These are phyloP conservation scores for Rhodotorula sp. DNA, from an alignment of 1,284 basidiomycete genomes.

Conservation along the genomic window DNA sequence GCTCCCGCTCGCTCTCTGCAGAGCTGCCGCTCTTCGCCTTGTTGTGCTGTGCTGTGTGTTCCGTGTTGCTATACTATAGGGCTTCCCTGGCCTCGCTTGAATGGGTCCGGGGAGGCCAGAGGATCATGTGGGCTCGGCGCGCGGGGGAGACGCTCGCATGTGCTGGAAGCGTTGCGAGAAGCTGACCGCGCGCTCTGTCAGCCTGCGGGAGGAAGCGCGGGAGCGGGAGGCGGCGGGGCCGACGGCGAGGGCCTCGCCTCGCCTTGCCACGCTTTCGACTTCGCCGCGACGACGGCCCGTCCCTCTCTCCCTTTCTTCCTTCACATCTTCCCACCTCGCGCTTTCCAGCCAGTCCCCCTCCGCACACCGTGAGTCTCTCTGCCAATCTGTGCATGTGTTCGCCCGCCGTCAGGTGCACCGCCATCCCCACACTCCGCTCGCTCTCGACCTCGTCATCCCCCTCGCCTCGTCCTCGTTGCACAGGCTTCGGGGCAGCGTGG, in stretches of 20 bases:
- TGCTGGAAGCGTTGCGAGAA: too few species aligned
- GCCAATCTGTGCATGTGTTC: background rate
- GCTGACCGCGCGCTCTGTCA: too few species aligned
- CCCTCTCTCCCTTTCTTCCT: background rate
- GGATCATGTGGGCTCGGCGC: too few species aligned
- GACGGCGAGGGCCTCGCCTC: background rate
- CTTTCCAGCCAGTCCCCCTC: background rate
- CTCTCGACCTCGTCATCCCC: background rate
- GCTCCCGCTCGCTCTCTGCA: too few species aligned
- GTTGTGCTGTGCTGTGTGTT: background rate
- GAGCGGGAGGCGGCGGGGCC: background rate
- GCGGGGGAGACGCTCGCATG: too few species aligned
- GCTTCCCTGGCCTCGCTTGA: too few species aligned
- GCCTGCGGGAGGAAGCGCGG: too few species aligned
- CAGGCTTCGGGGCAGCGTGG: background rate
- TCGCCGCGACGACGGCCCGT: background rate
- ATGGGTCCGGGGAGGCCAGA: too few species aligned
- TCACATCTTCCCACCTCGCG: background rate
- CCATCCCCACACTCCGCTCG: background rate
- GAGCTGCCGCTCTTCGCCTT: background rate
- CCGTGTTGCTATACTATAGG: conserved; percentile 3
- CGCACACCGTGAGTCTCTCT: background rate
- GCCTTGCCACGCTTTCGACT: background rate
- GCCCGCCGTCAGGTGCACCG: background rate
- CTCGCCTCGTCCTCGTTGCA: background rate